These are phyloP conservation scores for Starmera dryadoides DNA, from an alignment of 805 yeast genomes.

Conservation along the genomic window DNA sequence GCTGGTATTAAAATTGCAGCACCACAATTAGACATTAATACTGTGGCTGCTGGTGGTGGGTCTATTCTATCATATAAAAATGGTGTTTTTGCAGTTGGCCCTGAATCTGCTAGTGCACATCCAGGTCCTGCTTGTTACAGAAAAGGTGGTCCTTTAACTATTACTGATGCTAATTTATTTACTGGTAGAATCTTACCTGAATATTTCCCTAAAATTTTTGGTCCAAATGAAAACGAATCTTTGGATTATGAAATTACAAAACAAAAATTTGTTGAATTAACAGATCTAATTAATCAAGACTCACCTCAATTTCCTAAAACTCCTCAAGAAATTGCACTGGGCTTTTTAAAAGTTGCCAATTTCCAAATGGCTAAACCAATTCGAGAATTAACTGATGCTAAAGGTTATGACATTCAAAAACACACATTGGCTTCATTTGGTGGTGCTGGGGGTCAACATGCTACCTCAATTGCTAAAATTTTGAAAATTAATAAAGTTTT, in stretches of 20 bases:
- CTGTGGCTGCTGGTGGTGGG: conserved; percentile 33
- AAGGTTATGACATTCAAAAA: conserved; percentile 34
- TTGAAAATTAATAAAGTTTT: conserved; percentile 33
- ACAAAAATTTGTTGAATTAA: conserved; percentile 28
- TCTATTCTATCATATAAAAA: conserved; percentile 26
- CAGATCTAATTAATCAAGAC: conserved; percentile 27
- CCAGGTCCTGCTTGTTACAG: conserved; percentile 44
- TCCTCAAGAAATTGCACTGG: conserved; percentile 37
- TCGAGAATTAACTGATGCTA: conserved; percentile 37
- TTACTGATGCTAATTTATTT: conserved; percentile 39
- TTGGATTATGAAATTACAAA: conserved; percentile 27
- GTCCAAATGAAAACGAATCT: conserved; percentile 34
- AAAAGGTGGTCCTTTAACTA: conserved; percentile 40
- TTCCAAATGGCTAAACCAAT: conserved; percentile 41
- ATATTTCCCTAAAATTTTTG: conserved; percentile 38
- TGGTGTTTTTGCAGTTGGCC: conserved; percentile 36
- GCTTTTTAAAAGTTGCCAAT: conserved; percentile 39
- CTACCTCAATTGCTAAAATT: conserved; percentile 33
- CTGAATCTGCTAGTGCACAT: conserved; percentile 39
- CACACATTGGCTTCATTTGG: conserved; percentile 41
- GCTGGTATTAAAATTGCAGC: conserved; percentile 34
- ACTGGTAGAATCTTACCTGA: conserved; percentile 34
- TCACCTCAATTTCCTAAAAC: conserved; percentile 26
- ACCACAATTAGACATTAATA: conserved; percentile 31
- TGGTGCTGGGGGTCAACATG: conserved; percentile 45